These are phyloP conservation scores for Mycena pura DNA, from an alignment of 768 basidiomycete genomes.

Conservation along the genomic window DNA sequence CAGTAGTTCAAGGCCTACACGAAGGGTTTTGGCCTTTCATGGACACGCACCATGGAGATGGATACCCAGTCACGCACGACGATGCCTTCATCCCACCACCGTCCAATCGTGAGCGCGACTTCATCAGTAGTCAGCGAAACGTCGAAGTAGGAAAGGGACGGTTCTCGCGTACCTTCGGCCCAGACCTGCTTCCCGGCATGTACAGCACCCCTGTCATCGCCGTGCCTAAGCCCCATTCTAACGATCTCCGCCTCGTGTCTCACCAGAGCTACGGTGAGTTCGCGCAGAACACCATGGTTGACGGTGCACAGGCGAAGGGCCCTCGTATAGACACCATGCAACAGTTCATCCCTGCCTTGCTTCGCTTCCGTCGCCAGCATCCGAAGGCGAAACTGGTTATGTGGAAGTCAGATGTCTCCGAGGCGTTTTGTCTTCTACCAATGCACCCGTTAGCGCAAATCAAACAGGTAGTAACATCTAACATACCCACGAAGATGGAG, in stretches of 20 bases:
- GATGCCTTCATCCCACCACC: too few relatives aligned
- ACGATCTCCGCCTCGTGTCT: slow-evolving; percentile 36
- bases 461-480: too few relatives aligned
- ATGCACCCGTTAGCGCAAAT: slow-evolving; percentile 35
- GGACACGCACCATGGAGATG: too few relatives aligned
- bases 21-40: too few relatives aligned
- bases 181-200: slow-evolving; percentile 37
- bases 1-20: too few relatives aligned
- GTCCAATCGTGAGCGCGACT: slow-evolving; percentile 12
- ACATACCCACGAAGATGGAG: slow-evolving; percentile 14
- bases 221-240: slow-evolving; percentile 37
- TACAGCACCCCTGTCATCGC: slow-evolving; percentile 32
- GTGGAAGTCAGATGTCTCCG: slow-evolving; percentile 34
- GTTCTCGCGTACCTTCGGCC: slow-evolving; percentile 34
- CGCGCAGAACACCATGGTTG: slow-evolving; percentile 36
- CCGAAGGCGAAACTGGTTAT: slow-evolving; percentile 6
- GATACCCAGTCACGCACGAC: too few relatives aligned
- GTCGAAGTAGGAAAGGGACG: slow-evolving; percentile 24
- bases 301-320: slow-evolving; percentile 6
- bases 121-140: slow-evolving; percentile 26
- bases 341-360: slow-evolving; percentile 28
- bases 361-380: slow-evolving; percentile 17
- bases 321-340: slow-evolving; percentile 34
- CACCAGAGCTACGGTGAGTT: slow-evolving; percentile 37
- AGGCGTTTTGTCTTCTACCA: slow-evolving; percentile 31